Evolutionary conservation across 192 early-diverging fungal genomes (phyloP), one percentile per base, ranked within the genome.

Genomic region (Physocladia obscura): DNA sequence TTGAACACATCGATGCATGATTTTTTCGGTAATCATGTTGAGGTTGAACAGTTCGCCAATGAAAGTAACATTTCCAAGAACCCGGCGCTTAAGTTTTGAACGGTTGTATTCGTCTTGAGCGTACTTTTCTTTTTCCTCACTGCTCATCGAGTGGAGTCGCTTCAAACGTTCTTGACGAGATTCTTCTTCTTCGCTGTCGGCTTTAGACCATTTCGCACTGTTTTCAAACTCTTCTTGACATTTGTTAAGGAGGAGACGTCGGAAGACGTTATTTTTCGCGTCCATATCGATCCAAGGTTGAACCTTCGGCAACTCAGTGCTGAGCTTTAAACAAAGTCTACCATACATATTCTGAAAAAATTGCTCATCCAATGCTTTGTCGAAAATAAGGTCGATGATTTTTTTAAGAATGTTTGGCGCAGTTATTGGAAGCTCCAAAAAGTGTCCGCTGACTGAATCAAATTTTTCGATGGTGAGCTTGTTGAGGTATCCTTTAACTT

Each of bases 401-500:
- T 85, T 88, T 69, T 84, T 87, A 56, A 99, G 80, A 22, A 93
- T 87, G 4, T 79, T 79, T 69, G 78, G 76, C 5, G 84, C 88
- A 62, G 87, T 81, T 60, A 94, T 90, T 24, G 89, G 92, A 75
- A 87, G 86, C 22, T 84, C 80, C 30, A 93, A 74, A 50, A 99
- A 91, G 77, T 98, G 89, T 62, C 85, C 82, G 3, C 91, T 88
- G 27, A 99, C 88, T 15, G 77, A 74, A 31, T 93, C 92, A 74
- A 98, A 99, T 79, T 93, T 95, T 72, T 99, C 97, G 0, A 92
- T 79, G 2, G 97, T 96, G 62, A 99, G 78, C 86, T 99, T 99
- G 87, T 99, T 99, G 60, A 99, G 82, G 21, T 96, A 80, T 62
- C 87, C 86, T 81, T 91, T 93, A 19, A 92, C 89, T 86, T 94